Base-by-base conservation (phyloP, 192 early-diverging fungal species). In the Backusella morwellensis region DNA sequence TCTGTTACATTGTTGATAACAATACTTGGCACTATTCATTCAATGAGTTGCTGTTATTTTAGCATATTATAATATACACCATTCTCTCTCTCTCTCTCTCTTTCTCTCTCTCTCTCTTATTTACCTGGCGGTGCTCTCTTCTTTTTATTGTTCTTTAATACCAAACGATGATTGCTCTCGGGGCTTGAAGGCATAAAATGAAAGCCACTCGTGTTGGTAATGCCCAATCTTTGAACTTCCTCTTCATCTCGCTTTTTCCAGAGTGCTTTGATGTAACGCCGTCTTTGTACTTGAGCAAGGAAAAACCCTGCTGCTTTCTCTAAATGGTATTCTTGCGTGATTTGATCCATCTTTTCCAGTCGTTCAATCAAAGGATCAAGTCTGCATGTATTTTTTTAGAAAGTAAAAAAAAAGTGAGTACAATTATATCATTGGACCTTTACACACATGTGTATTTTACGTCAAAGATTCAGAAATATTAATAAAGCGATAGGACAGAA, bases 241-340 rank as follows among this genome's bases (percentile, higher is more conserved):
- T 82, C 68, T 75, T 82, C 77, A 7, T 82, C 77, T 3, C 69
- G 66, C 35, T 82, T 82, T 17, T 72, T 73, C 80, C 80, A 82
- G n/a, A 82, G 35, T 35, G 72, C 68, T 11, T 67, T 73, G 0
- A 76, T 35, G 72, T 77, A 82, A 0, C 77, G 73, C 7, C 75
- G 75, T 40, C 76, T 54, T 36, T 82, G 68, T 0, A 78, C 66
- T 23, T 78, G 38, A 8, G 80, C 77, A 70, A 82, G 38, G 34
- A 82, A 82, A 15, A 78, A 73, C 0, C 80, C 80, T 9, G 73
- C 56, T 21, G 77, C 80, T 68, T 82, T 82, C 70, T 82, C 73
- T n/a, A 77, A 70, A 47, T 77, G 73, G 56, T 82, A 82, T 29
- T 70, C 54, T 54, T 75, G 68, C 0, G 75, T 68, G 0, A 82